A percentile compares a stretch with the other conserved stretches of the same genome.
phyloP scores from a whole-genome alignment of 108 stramenopile genomes.

The Bacterosira constricta region DNA sequence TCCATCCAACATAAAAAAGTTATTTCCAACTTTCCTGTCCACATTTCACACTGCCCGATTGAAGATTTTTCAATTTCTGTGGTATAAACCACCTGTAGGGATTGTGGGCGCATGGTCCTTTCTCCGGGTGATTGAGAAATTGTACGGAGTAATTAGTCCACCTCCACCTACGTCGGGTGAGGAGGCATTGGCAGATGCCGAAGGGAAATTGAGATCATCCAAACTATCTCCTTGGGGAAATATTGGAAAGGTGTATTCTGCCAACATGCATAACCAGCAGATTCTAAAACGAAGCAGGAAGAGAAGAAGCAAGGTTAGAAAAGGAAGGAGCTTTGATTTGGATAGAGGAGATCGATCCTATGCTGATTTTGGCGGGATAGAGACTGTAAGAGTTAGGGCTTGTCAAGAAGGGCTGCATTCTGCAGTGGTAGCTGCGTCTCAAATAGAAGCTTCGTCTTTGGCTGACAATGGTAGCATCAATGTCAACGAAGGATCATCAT shows the following conservation, averaged over 20 bases:
- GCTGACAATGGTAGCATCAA: too few species aligned
- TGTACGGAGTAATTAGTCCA: slow-evolving; percentile 43
- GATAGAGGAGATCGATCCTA: slow-evolving; percentile 66
- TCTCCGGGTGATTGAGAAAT: slow-evolving; percentile 31
- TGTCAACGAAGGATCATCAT: slow-evolving; percentile 37
- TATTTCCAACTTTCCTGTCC: slow-evolving; percentile 9
- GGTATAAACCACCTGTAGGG: slow-evolving; percentile 80
- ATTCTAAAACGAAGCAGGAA: slow-evolving; percentile 17
- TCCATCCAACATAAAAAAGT: slow-evolving; percentile 13
- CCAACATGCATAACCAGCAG: not conserved
- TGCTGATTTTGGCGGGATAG: slow-evolving; percentile 61
- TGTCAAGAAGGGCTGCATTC: slow-evolving; percentile 42
- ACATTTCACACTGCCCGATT: slow-evolving; percentile 5
- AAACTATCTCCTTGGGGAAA: slow-evolving; percentile 26
- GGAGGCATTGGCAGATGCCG: slow-evolving; percentile 53
- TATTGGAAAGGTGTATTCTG: not conserved
- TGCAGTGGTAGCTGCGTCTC: slow-evolving; percentile 7
- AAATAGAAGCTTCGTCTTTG: not conserved
- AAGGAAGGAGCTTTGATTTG: slow-evolving; percentile 61
- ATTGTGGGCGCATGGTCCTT: slow-evolving; percentile 52
- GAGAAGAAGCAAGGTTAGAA: slow-evolving; percentile 33
- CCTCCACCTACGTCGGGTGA: slow-evolving; percentile 36
- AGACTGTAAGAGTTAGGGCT: slow-evolving; percentile 57
- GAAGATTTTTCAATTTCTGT: slow-evolving; percentile 18
- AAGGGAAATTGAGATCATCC: slow-evolving; percentile 17